phyloP scores from a whole-genome alignment of 305 asterid genomes.

The Fraxinus dipetala region DNA sequence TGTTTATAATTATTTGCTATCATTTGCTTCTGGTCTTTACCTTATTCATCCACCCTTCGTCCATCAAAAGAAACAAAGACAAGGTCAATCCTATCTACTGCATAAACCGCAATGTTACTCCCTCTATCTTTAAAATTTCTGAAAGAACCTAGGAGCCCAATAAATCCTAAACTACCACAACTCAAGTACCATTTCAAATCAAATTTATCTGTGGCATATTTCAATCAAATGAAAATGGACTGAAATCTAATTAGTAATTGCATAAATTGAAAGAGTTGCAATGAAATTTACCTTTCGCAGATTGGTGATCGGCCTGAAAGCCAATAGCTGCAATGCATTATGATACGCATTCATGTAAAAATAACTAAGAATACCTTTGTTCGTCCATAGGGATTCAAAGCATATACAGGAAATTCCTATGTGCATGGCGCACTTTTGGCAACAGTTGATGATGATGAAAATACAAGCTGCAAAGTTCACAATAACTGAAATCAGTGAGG shows the following conservation, averaged over 20 bases:
- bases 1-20: not conserved
- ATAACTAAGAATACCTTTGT: constrained; percentile 34
- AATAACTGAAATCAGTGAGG: not conserved
- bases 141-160: not conserved
- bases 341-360: not conserved
- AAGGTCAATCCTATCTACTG: not conserved
- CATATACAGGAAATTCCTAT: constrained; percentile 36
- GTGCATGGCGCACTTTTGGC: constrained; percentile 52
- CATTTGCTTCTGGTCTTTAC: not conserved
- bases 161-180: not conserved
- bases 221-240: not conserved
- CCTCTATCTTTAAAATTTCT: not conserved
- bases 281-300: constrained; percentile 43
- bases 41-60: not conserved
- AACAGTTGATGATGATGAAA: constrained; percentile 46
- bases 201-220: not conserved
- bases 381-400: constrained; percentile 44
- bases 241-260: not conserved
- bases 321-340: constrained; percentile 39
- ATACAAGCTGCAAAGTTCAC: constrained; percentile 33
- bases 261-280: not conserved
- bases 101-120: not conserved
- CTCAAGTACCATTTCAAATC: not conserved
- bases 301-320: constrained; percentile 68
- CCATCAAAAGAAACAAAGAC: not conserved